Percentiles rank a stretch among this genome's conserved stretches.
These are phyloP conservation scores for Gentiana straminea DNA, from an alignment of 257 asterid genomes.

Conservation along the genomic window DNA sequence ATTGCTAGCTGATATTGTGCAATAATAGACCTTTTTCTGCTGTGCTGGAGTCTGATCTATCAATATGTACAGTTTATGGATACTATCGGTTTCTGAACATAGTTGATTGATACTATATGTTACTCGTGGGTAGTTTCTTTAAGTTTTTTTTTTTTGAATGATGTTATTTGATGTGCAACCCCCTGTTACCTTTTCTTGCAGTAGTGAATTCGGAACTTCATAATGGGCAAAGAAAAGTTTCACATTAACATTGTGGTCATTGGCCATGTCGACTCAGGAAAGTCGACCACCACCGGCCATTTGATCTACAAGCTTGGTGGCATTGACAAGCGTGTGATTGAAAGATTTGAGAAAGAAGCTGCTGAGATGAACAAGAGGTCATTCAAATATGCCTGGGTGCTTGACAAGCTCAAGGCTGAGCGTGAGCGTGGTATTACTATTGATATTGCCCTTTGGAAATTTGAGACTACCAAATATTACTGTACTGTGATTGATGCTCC, in stretches of 20 bases:
- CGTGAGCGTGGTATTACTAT: constrained; percentile 85
- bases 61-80: not conserved
- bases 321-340: constrained; percentile 57
- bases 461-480: constrained; percentile 78
- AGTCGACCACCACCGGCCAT: constrained; percentile 66
- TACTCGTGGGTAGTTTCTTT: not conserved
- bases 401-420: constrained; percentile 82
- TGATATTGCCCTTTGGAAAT: constrained; percentile 81
- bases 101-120: not conserved
- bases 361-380: constrained; percentile 92
- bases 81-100: too few relatives aligned
- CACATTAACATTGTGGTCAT: constrained; percentile 60
- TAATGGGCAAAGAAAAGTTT: constrained; percentile 54
- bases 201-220: constrained; percentile 10
- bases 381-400: constrained; percentile 85
- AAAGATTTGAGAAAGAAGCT: constrained; percentile 64
- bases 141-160: not conserved
- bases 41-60: not conserved
- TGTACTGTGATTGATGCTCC: constrained; percentile 33
- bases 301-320: constrained; percentile 64
- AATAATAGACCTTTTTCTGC: too few relatives aligned
- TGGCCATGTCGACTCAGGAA: constrained; percentile 68
- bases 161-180: not conserved
- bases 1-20: too few relatives aligned
- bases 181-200: too few relatives aligned